phyloP scores from a whole-genome alignment of 805 yeast species.

The Starmerella geochares region DNA sequence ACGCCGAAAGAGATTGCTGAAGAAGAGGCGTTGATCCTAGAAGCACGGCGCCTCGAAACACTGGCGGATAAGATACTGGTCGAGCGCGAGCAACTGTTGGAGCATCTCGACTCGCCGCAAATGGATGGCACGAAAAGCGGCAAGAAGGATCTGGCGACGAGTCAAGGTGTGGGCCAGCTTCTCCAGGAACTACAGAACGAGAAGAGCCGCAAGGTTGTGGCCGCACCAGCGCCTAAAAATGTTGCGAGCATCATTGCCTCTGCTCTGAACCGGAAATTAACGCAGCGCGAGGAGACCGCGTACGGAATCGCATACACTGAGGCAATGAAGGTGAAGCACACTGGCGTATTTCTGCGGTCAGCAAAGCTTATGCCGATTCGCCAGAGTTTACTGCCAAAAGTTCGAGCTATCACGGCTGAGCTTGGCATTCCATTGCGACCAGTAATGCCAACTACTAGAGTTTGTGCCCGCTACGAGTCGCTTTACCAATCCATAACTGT shows the following conservation, averaged over 20 bases:
- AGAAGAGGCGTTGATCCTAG: constrained; percentile 87
- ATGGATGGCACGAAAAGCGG: constrained; percentile 31
- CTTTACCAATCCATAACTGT: constrained; percentile 58
- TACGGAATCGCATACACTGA: constrained; percentile 58
- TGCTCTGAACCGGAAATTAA: constrained; percentile 44
- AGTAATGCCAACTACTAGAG: constrained; percentile 73
- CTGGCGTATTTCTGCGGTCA: constrained; percentile 79
- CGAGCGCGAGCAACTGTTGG: constrained; percentile 6
- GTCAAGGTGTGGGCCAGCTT: constrained; percentile 81
- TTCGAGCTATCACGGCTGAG: constrained; percentile 57
- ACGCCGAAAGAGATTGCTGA: constrained; percentile 97
- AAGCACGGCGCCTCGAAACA: constrained; percentile 82
- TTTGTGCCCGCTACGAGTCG: constrained; percentile 66
- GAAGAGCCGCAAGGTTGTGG: constrained; percentile 35
- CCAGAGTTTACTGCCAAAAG: constrained; percentile 60
- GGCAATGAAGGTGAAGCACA: constrained; percentile 38
- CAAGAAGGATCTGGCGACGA: constrained; percentile 34
- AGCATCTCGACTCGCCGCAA: constrained; percentile 44
- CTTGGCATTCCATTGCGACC: constrained; percentile 73
- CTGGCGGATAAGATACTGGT: constrained; percentile 1
- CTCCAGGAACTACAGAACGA: constrained; percentile 69
- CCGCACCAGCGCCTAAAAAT: constrained; percentile 16
- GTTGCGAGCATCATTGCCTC: constrained; percentile 25
- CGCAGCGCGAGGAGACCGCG: constrained; percentile 69
- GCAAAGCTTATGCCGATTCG: constrained; percentile 66